These are phyloP conservation scores for Colletotrichum simmondsii DNA, from an alignment of 2,329 filamentous ascomycete genomes.

Conservation along the genomic window DNA sequence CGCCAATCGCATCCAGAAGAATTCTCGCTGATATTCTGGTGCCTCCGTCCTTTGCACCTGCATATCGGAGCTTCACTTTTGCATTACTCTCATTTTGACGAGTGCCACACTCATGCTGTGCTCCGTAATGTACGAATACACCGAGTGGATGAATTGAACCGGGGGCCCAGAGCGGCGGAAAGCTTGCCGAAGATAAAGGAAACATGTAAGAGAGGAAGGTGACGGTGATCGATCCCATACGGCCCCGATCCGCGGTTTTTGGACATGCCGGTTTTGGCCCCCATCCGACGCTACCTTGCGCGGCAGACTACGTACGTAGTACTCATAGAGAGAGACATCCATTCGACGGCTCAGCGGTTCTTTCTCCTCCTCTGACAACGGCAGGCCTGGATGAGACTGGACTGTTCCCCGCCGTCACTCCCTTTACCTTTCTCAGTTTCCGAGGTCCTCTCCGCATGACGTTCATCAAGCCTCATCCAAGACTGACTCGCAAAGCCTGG, in stretches of 20 bases:
- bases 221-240: neutral
- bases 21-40: neutral
- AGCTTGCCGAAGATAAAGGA: neutral
- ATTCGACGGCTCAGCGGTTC: neutral
- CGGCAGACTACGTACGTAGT: no score
- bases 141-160: neutral
- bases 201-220: neutral
- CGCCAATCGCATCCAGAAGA: constrained; percentile 2
- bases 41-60: neutral
- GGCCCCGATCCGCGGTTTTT: neutral
- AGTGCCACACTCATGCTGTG: neutral
- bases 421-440: neutral
- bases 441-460: constrained; percentile 12
- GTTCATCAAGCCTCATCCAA: constrained; percentile 4
- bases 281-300: constrained; percentile 1
- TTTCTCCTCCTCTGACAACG: neutral
- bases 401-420: neutral
- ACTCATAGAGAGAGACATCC: no score
- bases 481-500: constrained; percentile 19
- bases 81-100: neutral
- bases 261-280: constrained; percentile 7
- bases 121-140: no score
- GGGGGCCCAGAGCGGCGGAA: neutral
- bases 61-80: neutral
- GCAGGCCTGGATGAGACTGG: neutral